Conservation (phyloP, 2,329 filamentous ascomycete species). For the Aspergillus luchuensis region DNA sequence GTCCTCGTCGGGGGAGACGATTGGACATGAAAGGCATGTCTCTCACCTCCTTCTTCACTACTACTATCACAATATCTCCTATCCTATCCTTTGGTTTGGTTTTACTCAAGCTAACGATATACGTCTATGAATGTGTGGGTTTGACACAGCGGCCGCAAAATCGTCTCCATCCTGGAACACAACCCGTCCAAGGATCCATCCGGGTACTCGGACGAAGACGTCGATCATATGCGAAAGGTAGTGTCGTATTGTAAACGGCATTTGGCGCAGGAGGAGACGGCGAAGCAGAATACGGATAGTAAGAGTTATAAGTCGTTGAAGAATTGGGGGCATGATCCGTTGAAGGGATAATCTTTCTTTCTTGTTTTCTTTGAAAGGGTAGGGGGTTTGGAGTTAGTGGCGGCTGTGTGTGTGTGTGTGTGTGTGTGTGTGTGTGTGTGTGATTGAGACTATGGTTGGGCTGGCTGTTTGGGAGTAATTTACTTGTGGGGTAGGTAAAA, state of each 20-base stretch:
- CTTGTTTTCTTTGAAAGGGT: no score
- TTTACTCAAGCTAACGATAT: not conserved
- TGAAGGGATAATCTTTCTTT: constrained; percentile 39
- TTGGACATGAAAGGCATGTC: constrained; percentile 61
- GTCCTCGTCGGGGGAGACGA: constrained; percentile 56
- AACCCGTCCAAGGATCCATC: constrained; percentile 61
- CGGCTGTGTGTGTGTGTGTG: no score
- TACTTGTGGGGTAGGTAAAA: no score
- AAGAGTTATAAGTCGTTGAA: constrained; percentile 62
- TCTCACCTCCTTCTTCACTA: not conserved
- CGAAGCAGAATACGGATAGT: constrained; percentile 58
- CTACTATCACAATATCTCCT: not conserved
- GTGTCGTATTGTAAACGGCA: constrained; percentile 68
- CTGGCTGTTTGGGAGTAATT: no score
- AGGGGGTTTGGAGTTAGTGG: no score
- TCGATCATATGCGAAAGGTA: constrained; percentile 64
- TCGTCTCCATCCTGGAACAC: constrained; percentile 63
- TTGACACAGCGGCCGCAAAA: constrained; percentile 58
- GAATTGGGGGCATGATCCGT: constrained; percentile 62
- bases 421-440: no score
- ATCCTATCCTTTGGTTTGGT: not conserved
- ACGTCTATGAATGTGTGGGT: not conserved
- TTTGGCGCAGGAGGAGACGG: constrained; percentile 63
- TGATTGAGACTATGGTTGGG: no score
- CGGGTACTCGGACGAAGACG: constrained; percentile 59